phyloP scores from a whole-genome alignment of 345 rosid species.

The Limnanthes douglasii region DNA sequence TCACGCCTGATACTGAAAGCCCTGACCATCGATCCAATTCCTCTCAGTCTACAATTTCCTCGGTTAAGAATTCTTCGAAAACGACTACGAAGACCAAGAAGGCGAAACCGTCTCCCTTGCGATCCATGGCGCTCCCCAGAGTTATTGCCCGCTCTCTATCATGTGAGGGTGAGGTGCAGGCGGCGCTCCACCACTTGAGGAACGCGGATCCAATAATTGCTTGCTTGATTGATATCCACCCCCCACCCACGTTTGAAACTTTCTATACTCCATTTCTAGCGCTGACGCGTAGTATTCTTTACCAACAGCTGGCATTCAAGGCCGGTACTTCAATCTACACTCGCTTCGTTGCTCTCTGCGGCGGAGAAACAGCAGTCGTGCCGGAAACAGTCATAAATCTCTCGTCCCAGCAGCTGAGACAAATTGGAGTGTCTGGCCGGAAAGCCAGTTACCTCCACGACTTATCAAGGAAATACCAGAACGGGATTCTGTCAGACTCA shows the following conservation, averaged over 20 bases:
- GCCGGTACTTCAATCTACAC: constrained; percentile 89
- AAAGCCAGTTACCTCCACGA: constrained; percentile 93
- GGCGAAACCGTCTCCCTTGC: constrained; percentile 17
- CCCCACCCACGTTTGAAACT: constrained; percentile 63
- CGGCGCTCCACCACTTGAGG: constrained; percentile 66
- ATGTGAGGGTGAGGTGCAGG: constrained; percentile 72
- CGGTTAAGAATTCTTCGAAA: constrained; percentile 14
- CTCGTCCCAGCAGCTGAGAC: constrained; percentile 68
- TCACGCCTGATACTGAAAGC: constrained; percentile 36
- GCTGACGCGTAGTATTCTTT: constrained; percentile 74
- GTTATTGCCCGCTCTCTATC: constrained; percentile 56
- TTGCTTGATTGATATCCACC: constrained; percentile 48
- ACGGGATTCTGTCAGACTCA: constrained; percentile 70
- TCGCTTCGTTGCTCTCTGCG: constrained; percentile 73
- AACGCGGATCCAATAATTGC: constrained; percentile 54
- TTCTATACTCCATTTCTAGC: constrained; percentile 79
- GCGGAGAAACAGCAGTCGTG: constrained; percentile 55
- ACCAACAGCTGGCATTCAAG: constrained; percentile 79
- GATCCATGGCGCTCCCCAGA: constrained; percentile 27
- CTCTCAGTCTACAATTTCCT: constrained; percentile 11
- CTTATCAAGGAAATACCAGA: constrained; percentile 82
- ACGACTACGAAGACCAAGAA: constrained; percentile 7
- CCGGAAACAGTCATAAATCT: constrained; percentile 63
- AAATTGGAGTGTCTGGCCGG: constrained; percentile 84
- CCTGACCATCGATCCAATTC: constrained; percentile 11